Evolutionary conservation across 1,284 basidiomycete species (phyloP).

Genomic region (Apiotrichum gracile): DNA sequence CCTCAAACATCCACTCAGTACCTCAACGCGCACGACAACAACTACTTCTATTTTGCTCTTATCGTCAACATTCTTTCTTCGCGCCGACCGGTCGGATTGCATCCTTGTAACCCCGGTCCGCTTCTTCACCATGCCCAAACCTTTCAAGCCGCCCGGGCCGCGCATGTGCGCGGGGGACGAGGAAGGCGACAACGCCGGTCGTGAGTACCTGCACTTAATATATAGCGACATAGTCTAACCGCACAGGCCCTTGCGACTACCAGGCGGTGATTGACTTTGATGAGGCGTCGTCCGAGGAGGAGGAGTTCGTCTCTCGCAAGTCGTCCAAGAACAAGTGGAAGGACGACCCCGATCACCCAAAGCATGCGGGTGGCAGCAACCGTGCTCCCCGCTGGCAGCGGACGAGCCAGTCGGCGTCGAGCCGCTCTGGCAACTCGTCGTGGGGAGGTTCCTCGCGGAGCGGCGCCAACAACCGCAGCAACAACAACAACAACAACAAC

Average conservation of each 20-base stretch:
- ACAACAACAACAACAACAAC: neutral
- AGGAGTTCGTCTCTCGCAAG: neutral
- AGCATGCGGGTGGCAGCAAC: neutral
- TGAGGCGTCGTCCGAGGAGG: neutral
- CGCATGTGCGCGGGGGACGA: neutral
- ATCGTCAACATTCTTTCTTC: too few species aligned
- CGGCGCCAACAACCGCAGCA: neutral
- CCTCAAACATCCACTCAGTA: too few species aligned
- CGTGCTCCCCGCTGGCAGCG: neutral
- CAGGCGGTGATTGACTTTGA: neutral
- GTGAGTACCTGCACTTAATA: neutral
- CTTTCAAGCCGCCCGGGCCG: neutral
- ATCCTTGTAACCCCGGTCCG: too few species aligned
- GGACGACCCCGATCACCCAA: neutral
- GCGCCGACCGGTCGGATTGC: too few species aligned
- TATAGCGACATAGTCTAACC: neutral
- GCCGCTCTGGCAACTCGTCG: too few species aligned
- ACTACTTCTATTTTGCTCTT: too few species aligned
- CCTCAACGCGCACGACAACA: too few species aligned
- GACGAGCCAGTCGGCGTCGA: too few species aligned
- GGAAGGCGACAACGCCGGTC: neutral
- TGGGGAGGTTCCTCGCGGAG: too few species aligned
- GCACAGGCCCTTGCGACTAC: neutral
- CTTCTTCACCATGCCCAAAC: too few species aligned
- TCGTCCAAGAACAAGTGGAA: neutral